Evolutionary conservation across 257 asterid genomes (phyloP).

Genomic region (Knoxia roxburghii): DNA sequence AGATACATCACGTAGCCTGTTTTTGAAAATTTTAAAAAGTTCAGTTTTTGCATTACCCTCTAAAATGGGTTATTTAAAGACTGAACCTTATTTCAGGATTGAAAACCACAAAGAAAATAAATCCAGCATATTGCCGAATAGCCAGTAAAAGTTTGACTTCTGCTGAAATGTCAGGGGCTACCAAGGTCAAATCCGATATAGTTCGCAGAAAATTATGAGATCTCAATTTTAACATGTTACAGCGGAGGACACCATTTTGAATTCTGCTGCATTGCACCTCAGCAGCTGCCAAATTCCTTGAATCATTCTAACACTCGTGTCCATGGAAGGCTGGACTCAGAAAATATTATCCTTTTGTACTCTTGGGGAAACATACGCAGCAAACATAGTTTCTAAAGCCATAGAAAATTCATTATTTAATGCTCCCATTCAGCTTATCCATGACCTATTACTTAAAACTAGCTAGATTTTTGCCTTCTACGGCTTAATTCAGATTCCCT

Average conservation of each 20-base stretch:
- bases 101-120: neutral
- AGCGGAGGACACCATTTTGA: neutral
- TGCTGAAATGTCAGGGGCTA: too few relatives aligned
- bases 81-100: neutral
- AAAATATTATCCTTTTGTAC: neutral
- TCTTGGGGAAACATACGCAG: neutral
- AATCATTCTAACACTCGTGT: neutral
- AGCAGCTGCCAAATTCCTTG: neutral
- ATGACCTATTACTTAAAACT: neutral
- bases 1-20: neutral
- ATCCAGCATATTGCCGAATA: neutral
- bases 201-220: neutral
- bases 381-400: neutral
- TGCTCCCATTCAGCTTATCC: neutral
- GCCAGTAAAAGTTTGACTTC: neutral
- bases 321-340: neutral
- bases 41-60: neutral
- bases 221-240: neutral
- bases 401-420: neutral
- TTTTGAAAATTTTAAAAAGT: neutral
- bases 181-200: neutral
- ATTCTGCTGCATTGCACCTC: neutral
- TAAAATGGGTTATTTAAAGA: neutral
- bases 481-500: too few relatives aligned
- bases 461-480: neutral